A percentile compares a stretch with the other conserved stretches of the same genome.
Evolutionary conservation across 139 green algal genomes (phyloP).

Genomic region (Chlorella sp.): DNA sequence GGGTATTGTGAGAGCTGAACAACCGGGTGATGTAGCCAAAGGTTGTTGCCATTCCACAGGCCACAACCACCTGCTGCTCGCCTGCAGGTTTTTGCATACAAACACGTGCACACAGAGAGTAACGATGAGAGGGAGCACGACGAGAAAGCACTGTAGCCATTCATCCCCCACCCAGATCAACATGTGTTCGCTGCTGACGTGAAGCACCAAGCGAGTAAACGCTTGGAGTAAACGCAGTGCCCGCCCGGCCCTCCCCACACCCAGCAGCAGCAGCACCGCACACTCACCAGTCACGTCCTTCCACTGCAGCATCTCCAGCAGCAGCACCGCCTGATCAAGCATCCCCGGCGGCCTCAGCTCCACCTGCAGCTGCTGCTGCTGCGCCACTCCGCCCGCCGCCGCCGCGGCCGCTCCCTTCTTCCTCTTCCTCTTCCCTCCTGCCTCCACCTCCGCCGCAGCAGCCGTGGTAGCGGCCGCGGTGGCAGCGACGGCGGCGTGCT

Average conservation of each 20-base stretch:
- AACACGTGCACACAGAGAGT: too few species aligned
- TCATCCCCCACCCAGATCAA: too few species aligned
- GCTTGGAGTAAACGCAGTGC: too few species aligned
- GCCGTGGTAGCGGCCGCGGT: neutral
- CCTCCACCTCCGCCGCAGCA: neutral
- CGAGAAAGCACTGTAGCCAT: too few species aligned
- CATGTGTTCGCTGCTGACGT: too few species aligned
- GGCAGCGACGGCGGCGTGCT: neutral
- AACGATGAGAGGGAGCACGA: too few species aligned
- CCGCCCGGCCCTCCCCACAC: too few species aligned
- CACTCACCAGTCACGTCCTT: conserved; percentile 11
- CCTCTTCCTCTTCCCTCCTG: neutral
- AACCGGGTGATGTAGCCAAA: conserved; percentile 26
- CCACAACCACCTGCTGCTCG: conserved; percentile 20
- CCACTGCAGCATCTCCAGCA: conserved; percentile 65
- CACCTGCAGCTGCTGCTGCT: neutral
- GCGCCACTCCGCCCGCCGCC: neutral
- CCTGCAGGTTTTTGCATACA: neutral
- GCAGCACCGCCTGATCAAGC: conserved; percentile 11
- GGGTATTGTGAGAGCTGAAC: too few species aligned
- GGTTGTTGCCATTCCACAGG: conserved; percentile 10
- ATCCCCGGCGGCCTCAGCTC: neutral
- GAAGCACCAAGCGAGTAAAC: too few species aligned
- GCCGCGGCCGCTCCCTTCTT: neutral
- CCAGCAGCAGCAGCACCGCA: too few species aligned